Conservation (phyloP, 2,329 filamentous ascomycete species). For the Pyricularia sp. region DNA sequence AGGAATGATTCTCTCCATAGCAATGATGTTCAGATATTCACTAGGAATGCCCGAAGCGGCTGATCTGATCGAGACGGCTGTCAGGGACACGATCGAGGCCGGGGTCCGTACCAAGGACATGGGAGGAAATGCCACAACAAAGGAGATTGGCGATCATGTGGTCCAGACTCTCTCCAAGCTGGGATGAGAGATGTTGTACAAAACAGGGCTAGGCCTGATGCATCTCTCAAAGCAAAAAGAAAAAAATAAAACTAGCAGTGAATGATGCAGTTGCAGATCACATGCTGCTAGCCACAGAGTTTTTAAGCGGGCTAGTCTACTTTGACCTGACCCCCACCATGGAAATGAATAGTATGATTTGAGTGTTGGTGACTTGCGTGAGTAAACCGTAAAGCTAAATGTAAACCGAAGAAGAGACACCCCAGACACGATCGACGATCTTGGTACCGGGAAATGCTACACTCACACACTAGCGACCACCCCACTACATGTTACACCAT, state of each 20-base stretch:
- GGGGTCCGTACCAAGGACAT: slow-evolving; percentile 35
- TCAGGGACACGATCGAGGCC: slow-evolving; percentile 53
- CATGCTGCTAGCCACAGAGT: neutral
- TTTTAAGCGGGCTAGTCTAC: neutral
- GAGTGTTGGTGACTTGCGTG: too few relatives aligned
- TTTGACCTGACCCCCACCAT: too few relatives aligned
- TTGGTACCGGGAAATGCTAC: too few relatives aligned
- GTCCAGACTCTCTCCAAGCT: neutral
- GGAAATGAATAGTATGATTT: too few relatives aligned
- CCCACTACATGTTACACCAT: too few relatives aligned
- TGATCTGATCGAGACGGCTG: slow-evolving; percentile 53
- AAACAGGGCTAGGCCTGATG: neutral
- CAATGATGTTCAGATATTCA: slow-evolving; percentile 70
- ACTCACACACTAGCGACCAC: too few relatives aligned
- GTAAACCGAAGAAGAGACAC: too few relatives aligned
- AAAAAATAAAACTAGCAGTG: neutral
- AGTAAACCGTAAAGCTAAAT: too few relatives aligned
- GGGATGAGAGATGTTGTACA: too few relatives aligned
- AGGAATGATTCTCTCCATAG: slow-evolving; percentile 60
- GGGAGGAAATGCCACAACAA: slow-evolving; percentile 13
- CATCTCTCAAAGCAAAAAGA: neutral
- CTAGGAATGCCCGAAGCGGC: slow-evolving; percentile 53
- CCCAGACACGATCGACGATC: too few relatives aligned
- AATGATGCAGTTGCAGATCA: neutral
- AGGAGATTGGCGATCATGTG: slow-evolving; percentile 10